These are phyloP conservation scores for Hagleromyces aurorensis DNA, from an alignment of 805 yeast genomes.

Conservation along the genomic window DNA sequence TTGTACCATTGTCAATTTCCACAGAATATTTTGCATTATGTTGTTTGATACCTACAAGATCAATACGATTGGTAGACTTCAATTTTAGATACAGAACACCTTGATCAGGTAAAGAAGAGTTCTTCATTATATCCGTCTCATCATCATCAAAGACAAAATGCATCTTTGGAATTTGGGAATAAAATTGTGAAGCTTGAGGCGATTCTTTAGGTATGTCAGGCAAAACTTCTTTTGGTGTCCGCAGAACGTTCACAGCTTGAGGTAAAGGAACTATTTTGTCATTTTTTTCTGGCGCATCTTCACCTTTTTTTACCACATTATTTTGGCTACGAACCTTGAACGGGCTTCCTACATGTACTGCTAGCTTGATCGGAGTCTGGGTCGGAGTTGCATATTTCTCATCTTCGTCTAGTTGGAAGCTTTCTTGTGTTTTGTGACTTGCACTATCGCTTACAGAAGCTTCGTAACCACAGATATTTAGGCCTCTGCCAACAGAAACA, in stretches of 20 bases:
- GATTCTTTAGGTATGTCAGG: constrained; percentile 1
- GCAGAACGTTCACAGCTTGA: background rate
- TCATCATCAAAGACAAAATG: background rate
- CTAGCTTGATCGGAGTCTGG: constrained; percentile 8
- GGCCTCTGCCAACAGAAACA: constrained; percentile 17
- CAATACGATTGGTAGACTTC: constrained; percentile 38
- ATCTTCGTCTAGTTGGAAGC: background rate
- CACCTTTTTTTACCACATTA: constrained; percentile 2
- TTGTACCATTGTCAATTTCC: constrained; percentile 70
- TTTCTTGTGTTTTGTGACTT: background rate
- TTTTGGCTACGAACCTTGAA: constrained; percentile 19
- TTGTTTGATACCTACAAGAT: constrained; percentile 39
- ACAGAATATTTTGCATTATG: constrained; percentile 44
- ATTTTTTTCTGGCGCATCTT: too few species aligned
- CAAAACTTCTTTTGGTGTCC: background rate
- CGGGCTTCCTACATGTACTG: constrained; percentile 26
- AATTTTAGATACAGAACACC: constrained; percentile 51
- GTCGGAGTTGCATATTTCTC: constrained; percentile 4
- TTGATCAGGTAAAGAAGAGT: constrained; percentile 15
- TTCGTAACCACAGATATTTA: constrained; percentile 18
- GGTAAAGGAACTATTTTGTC: background rate
- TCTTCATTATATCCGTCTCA: background rate
- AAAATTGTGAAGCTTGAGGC: background rate
- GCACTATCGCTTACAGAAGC: constrained; percentile 11
- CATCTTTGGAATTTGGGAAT: background rate